A percentile compares a stretch with the other conserved stretches of the same genome.
These are phyloP conservation scores for Mycosphaerella sp. DNA, from an alignment of 2,329 filamentous ascomycete species.

Conservation along the genomic window DNA sequence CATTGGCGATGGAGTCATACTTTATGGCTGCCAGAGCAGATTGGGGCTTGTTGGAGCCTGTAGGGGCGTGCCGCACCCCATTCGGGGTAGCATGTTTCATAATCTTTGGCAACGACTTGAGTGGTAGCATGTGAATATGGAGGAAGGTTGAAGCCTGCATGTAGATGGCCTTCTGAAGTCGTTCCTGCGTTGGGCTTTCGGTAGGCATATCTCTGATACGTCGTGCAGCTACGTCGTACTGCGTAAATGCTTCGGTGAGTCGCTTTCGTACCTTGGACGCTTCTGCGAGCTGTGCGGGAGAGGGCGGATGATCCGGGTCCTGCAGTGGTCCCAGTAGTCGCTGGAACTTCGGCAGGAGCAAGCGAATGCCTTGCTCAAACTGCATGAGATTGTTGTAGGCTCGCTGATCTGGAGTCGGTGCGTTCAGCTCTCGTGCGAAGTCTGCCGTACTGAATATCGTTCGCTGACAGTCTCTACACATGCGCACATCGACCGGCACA, in stretches of 20 bases:
- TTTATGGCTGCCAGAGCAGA: constrained; percentile 54
- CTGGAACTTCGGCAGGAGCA: constrained; percentile 78
- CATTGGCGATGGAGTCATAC: constrained; percentile 47
- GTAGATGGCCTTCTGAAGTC: constrained; percentile 75
- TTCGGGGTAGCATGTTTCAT: constrained; percentile 51
- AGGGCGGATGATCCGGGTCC: constrained; percentile 59
- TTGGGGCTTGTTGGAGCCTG: constrained; percentile 29
- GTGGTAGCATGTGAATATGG: constrained; percentile 82
- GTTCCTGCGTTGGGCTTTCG: constrained; percentile 62
- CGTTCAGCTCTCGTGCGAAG: constrained; percentile 62
- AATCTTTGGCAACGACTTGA: constrained; percentile 51
- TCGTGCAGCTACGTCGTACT: constrained; percentile 76
- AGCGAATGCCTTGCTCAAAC: constrained; percentile 78
- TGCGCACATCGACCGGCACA: constrained; percentile 72
- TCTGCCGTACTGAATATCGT: constrained; percentile 68
- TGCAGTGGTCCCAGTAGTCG: constrained; percentile 67
- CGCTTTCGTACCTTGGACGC: constrained; percentile 85
- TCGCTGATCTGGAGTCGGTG: constrained; percentile 66
- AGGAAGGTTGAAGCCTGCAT: constrained; percentile 75
- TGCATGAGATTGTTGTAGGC: constrained; percentile 78
- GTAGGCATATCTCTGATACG: constrained; percentile 74
- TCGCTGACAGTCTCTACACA: constrained; percentile 82
- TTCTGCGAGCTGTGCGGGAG: constrained; percentile 68
- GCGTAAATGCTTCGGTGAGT: constrained; percentile 79
- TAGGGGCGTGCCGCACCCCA: constrained; percentile 30